Evolutionary conservation across 2,329 filamentous ascomycete species (phyloP), one percentile per base, ranked within the genome.

Genomic region (Talaromyces sp.): DNA sequence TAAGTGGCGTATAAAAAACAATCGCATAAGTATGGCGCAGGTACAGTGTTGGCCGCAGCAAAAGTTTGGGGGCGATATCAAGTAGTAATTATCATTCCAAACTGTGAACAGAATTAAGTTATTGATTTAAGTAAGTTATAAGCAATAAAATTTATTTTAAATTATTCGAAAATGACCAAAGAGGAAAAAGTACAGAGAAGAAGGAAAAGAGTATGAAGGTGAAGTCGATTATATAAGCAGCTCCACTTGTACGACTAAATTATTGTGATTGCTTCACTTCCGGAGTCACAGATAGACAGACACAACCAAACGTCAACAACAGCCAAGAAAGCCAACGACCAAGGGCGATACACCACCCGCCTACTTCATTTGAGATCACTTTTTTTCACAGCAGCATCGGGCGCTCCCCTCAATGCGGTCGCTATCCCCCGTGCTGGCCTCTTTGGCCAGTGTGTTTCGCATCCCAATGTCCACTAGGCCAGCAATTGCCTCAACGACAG

Each of bases 371-470:
- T 8, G 35, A n/a, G 14, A 2, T 17, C 3, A 38, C 17, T n/a
- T 2, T 8, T n/a, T 3, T 38, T 38, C 6, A 38, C 35, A n/a
- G 35, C 17, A n/a, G 35, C 14, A 38, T 38, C 35, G 6, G 19
- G 26, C 3, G 0, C 24, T 17, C 26, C 7, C n/a, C 11, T 48
- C 24, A 12, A 63, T 61, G 60, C 60, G 59, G 51, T 27, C 75
- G 51, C 68, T 71, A 65, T 77, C 72, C 51, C 75, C 75, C 6
- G 66, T 75, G 5, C 75, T 79, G 64, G 70, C 74, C 62, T 78
- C 75, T 3, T 71, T 81, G 60, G 76, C 77, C 63, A 76, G 72
- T 54, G 76, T 74, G 43, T 79, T 80, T 68, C 64, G 76, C 46
- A 74, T 74, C 8, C 65, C 71, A 24, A 51, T 65, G 65, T 43